phyloP scores from a whole-genome alignment of 306 rosid species.

The Vigna unguiculata region DNA sequence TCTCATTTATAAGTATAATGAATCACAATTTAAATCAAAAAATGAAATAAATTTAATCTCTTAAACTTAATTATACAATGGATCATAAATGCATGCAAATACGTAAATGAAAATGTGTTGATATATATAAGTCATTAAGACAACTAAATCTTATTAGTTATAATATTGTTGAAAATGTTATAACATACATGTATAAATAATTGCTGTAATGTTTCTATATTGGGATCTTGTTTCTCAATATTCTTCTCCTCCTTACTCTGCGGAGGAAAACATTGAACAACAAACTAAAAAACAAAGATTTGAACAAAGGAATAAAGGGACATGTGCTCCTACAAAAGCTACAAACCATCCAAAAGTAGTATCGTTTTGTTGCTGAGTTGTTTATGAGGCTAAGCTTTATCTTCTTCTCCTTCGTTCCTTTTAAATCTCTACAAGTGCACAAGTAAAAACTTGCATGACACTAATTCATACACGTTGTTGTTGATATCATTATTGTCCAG shows the following conservation, averaged over 20 bases:
- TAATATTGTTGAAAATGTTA: not conserved
- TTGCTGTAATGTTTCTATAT: constrained; percentile 14
- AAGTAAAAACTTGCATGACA: too few relatives aligned
- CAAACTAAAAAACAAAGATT: constrained; percentile 5
- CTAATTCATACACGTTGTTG: too few relatives aligned
- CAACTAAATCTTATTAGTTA: not conserved
- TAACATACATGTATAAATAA: not conserved
- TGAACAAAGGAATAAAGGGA: constrained; percentile 26
- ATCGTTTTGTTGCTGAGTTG: constrained; percentile 17
- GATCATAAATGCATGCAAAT: not conserved
- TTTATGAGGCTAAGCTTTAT: not conserved
- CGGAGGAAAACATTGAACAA: constrained; percentile 20
- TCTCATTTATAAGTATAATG: too few relatives aligned
- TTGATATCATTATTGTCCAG: too few relatives aligned
- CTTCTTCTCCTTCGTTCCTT: constrained; percentile 2
- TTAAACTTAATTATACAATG: too few relatives aligned
- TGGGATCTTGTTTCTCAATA: not conserved
- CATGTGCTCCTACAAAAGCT: constrained; percentile 44
- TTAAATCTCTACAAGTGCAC: not conserved
- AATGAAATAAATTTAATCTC: too few relatives aligned
- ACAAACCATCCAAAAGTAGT: constrained; percentile 41
- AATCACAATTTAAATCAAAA: too few relatives aligned
- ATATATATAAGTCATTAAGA: not conserved
- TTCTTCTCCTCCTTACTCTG: constrained; percentile 4
- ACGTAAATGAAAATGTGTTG: not conserved